A percentile compares a stretch with the other conserved stretches of the same genome.
phyloP scores from a whole-genome alignment of 2,329 filamentous ascomycete species.

The Ceratocystis cubensis region DNA sequence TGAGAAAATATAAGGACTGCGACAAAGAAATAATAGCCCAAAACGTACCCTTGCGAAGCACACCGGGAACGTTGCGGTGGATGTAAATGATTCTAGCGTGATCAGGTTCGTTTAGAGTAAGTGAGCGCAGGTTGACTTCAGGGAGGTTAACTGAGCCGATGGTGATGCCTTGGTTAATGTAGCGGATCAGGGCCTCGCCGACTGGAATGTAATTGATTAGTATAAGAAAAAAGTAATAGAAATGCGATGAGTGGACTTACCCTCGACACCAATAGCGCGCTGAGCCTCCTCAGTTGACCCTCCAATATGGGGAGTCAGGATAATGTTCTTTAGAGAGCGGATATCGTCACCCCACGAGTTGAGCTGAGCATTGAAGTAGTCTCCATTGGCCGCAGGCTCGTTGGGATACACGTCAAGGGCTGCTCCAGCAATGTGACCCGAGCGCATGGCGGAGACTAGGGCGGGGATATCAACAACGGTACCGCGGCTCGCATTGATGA shows the following conservation, averaged over 20 bases:
- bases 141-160: slow-evolving; percentile 90
- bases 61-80: slow-evolving; percentile 91
- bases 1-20: neutral
- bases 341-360: slow-evolving; percentile 81
- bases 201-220: slow-evolving; percentile 38
- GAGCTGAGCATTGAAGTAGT: slow-evolving; percentile 78
- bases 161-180: slow-evolving; percentile 91
- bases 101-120: slow-evolving; percentile 79
- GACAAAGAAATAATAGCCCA: neutral
- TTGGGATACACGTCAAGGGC: slow-evolving; percentile 94
- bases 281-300: slow-evolving; percentile 97
- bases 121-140: slow-evolving; percentile 80
- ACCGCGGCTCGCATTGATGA: slow-evolving; percentile 92
- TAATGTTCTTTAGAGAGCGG: slow-evolving; percentile 74
- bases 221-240: neutral
- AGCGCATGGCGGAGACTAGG: slow-evolving; percentile 73
- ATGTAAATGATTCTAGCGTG: slow-evolving; percentile 91
- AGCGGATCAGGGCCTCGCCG: slow-evolving; percentile 71
- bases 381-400: slow-evolving; percentile 85
- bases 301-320: slow-evolving; percentile 92
- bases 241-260: slow-evolving; percentile 28
- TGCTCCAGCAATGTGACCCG: slow-evolving; percentile 78
- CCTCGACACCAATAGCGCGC: slow-evolving; percentile 84
- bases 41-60: slow-evolving; percentile 62
- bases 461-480: slow-evolving; percentile 90